Base-by-base conservation (phyloP, 1,139 yeast genomes). In the Suhomyces kunorum region DNA sequence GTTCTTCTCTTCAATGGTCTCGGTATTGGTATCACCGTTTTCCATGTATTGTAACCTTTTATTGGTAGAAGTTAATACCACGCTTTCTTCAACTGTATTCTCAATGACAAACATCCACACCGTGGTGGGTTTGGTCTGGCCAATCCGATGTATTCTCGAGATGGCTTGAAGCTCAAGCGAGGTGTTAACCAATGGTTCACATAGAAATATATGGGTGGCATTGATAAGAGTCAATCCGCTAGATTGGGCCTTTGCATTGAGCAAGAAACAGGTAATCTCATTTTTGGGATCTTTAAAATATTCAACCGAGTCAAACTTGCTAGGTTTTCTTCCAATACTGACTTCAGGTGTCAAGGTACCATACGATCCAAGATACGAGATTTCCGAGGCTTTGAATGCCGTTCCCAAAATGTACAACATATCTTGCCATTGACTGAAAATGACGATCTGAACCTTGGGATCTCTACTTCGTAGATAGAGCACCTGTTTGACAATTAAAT, bases 181-280 rank as follows among this genome's bases (percentile, higher is more conserved):
- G 0, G 89, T 80, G 54, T 88, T 89, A n/a, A 90, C 83, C 46
- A 92, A 71, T 0, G 98, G 98, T 59, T 92, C 98, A 60, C 96
- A 83, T 8, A 89, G 60, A 49, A 87, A 84, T 0, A 92, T 90
- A 59, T 92, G 96, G 0, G 87, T 83, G 0, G 98, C 98, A 66
- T 90, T 90, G 11, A 89, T 81, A 47, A 92, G 71, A 3, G 96
- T 92, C 49, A 92, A 68, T 0, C 98, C 98, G 22, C 96, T 81
- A 8, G 96, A 89, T 55, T 89, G 87, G 0, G 90, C 85, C 51
- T 80, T 83, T 0, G 96, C 92, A 62, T 88, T 87, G 48, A 92
- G 65, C 30, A 92, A 61, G 54, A 90, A 82, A 58, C 97, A 89
- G 0, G 96, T 85, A n/a, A 86, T 75, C 1, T 66, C 61, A 4